phyloP scores from a whole-genome alignment of 2,329 filamentous ascomycete species.

The Neonectria coccinea region DNA sequence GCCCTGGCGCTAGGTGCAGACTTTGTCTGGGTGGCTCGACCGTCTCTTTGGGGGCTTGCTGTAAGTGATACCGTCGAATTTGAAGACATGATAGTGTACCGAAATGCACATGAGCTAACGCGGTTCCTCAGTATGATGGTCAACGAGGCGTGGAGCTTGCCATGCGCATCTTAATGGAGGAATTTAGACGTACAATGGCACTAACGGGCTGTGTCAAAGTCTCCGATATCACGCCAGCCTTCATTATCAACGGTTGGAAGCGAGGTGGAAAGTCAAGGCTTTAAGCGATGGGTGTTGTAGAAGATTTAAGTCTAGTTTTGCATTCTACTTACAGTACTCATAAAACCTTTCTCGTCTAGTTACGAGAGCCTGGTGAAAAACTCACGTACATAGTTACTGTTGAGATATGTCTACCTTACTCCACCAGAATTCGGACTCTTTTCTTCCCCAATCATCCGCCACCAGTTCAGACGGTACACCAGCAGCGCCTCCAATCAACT shows the following conservation, averaged over 20 bases:
- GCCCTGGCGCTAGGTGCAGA: slow-evolving; percentile 24
- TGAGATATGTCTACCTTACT: slow-evolving; percentile 54
- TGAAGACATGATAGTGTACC: not conserved
- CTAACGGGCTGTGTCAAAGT: slow-evolving; percentile 14
- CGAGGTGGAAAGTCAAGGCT: not conserved
- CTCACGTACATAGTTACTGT: slow-evolving; percentile 33
- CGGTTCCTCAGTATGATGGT: not conserved
- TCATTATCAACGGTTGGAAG: not conserved
- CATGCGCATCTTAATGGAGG: slow-evolving; percentile 25
- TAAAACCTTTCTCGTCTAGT: not conserved
- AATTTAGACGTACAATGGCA: slow-evolving; percentile 23
- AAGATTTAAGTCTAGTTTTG: not conserved
- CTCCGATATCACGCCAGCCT: slow-evolving; percentile 18
- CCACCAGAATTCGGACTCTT: slow-evolving; percentile 62
- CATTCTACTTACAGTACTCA: not conserved
- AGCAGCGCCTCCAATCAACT: slow-evolving; percentile 57
- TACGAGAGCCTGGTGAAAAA: not conserved
- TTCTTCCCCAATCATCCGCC: slow-evolving; percentile 55
- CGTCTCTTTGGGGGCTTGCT: slow-evolving; percentile 24
- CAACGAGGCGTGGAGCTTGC: slow-evolving; percentile 18
- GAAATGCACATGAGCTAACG: not conserved
- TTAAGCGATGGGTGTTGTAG: not conserved
- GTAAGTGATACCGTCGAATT: not conserved
- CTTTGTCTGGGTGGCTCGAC: slow-evolving; percentile 27
- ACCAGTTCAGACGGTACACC: slow-evolving; percentile 53